Conservation (phyloP, 202 grass and related monocot species). For the Setaria italica region DNA sequence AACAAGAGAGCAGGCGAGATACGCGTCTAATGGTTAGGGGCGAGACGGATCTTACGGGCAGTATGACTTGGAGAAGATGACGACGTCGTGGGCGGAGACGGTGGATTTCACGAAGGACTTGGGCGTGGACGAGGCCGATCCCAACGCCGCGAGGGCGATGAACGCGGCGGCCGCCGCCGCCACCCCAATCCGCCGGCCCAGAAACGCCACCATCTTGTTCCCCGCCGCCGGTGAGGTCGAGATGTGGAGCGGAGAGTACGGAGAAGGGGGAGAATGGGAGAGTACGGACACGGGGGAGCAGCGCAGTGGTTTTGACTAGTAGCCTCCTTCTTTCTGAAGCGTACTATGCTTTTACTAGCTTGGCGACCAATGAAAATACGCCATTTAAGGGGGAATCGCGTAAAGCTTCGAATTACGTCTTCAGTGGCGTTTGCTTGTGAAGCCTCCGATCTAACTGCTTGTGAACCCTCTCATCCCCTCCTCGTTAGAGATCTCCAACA, state of each 20-base stretch:
- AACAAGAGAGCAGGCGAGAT: background rate
- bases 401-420: background rate
- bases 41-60: slow-evolving; percentile 70
- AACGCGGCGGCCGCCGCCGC: slow-evolving; percentile 50
- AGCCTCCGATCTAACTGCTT: too few species aligned
- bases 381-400: background rate
- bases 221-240: slow-evolving; percentile 35
- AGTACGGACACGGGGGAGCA: background rate
- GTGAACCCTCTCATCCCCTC: too few species aligned
- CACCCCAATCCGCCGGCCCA: slow-evolving; percentile 51
- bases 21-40: background rate
- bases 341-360: background rate
- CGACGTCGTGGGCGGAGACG: slow-evolving; percentile 78
- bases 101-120: slow-evolving; percentile 82
- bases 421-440: background rate
- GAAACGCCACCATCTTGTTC: slow-evolving; percentile 32
- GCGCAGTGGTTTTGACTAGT: background rate
- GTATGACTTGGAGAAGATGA: slow-evolving; percentile 99
- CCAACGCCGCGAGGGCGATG: slow-evolving; percentile 53
- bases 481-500: too few species aligned
- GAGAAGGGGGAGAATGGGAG: slow-evolving; percentile 1
- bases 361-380: background rate
- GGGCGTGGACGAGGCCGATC: slow-evolving; percentile 47
- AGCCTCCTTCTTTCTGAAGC: background rate
- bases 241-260: slow-evolving; percentile 10